Evolutionary conservation across 805 yeast genomes (phyloP), one percentile per base, ranked within the genome.

Genomic region (Starmerella apicola): DNA sequence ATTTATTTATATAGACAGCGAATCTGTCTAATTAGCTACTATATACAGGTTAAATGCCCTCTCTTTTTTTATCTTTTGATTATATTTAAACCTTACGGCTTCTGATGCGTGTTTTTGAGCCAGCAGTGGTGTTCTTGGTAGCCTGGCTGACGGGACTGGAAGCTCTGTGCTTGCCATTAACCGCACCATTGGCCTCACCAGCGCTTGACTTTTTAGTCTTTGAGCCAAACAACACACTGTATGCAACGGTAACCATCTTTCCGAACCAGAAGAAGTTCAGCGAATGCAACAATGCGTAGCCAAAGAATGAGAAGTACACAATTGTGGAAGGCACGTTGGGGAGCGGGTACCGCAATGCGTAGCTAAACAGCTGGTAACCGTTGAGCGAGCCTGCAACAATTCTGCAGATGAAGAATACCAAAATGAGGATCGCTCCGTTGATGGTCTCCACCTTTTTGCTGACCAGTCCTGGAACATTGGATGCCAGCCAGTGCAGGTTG

Each of bases 401-500:
- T 50, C 99, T 70, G 27, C 80, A 83, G 5, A 61, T 36, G 65
- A 88, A 82, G 59, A 91, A 91, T 0, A 78, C 70, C 3, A 66
- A 41, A 48, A 91, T 67, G 45, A 91, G 66, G 18, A 72, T 49
- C 6, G 81, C 39, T 0, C 97, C 98, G 58, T 91, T 91, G 50
- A 78, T 51, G 10, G 72, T 55, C 38, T 75, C 70, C 5, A 72
- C 39, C 49, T 54, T 65, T 21, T 65, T 66, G 31, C 80, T 76
- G 36, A 83, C 67, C 2, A 74, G 59, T 2, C 79, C 81, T 1
- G 95, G 91, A 15, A 85, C 65, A 51, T 81, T 78, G 20, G 80
- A 69, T 23, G 85, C 77, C 58, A 79, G 84, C 95, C 96, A 91
- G 60, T 91, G 83, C 55, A 82, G 58, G 59, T 91, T 93, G 46